Evolutionary conservation across 108 stramenopile species (phyloP).

Genomic region (Cyclotella choctawhatcheeana): DNA sequence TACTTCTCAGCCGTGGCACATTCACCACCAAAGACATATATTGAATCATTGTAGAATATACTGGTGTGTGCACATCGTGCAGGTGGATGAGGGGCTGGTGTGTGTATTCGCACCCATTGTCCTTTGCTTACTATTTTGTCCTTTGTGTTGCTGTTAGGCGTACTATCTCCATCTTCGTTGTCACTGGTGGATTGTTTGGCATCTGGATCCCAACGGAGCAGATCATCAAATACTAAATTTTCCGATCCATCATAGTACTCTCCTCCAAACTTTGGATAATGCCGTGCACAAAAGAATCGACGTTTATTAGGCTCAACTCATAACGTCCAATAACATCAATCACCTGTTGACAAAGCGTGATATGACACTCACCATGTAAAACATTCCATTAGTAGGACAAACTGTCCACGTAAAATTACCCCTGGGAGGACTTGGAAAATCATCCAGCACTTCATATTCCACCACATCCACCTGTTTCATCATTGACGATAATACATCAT

Average conservation of each 20-base stretch:
- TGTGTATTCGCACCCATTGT: slow-evolving; percentile 80
- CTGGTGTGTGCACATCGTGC: slow-evolving; percentile 94
- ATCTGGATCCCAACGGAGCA: slow-evolving; percentile 76
- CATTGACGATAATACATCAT: slow-evolving; percentile 29
- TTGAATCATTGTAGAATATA: slow-evolving; percentile 83
- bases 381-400: slow-evolving; percentile 65
- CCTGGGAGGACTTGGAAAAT: slow-evolving; percentile 72
- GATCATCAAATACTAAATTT: slow-evolving; percentile 91
- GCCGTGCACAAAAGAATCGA: too few relatives aligned
- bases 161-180: slow-evolving; percentile 46
- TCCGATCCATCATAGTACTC: slow-evolving; percentile 95
- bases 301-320: too few relatives aligned
- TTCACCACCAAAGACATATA: slow-evolving; percentile 98
- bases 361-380: slow-evolving; percentile 62
- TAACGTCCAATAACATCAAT: too few relatives aligned
- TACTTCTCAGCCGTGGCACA: slow-evolving; percentile 90
- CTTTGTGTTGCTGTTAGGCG: slow-evolving; percentile 20
- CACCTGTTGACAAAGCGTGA: not conserved
- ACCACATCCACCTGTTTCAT: slow-evolving; percentile 26
- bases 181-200: slow-evolving; percentile 31
- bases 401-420: slow-evolving; percentile 82
- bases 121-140: slow-evolving; percentile 5
- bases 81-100: slow-evolving; percentile 74
- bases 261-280: slow-evolving; percentile 84
- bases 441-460: slow-evolving; percentile 6